These are phyloP conservation scores for Mrakia hoshinonis DNA, from an alignment of 768 basidiomycete species.

Conservation along the genomic window DNA sequence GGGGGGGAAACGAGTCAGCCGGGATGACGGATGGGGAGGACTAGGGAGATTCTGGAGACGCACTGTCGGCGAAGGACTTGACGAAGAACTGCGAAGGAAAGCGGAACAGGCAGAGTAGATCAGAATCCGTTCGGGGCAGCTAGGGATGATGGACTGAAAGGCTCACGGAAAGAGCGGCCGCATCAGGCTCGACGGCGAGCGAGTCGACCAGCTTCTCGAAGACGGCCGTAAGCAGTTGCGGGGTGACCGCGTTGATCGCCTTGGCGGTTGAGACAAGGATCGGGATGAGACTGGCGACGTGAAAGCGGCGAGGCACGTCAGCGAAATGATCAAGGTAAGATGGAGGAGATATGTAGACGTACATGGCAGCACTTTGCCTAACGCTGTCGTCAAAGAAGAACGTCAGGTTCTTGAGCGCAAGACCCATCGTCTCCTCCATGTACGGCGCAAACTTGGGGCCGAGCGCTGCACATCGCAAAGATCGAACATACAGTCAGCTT, in stretches of 20 bases:
- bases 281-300: not conserved
- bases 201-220: conserved; percentile 58
- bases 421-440: conserved; percentile 59
- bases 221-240: conserved; percentile 59
- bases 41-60: not conserved
- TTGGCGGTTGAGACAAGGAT: conserved; percentile 43
- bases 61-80: too few species aligned
- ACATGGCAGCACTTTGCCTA: conserved; percentile 68
- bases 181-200: conserved; percentile 39
- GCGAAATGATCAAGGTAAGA: not conserved
- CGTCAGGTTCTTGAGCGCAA: conserved; percentile 59
- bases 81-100: too few species aligned
- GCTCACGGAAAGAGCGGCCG: not conserved
- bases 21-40: not conserved
- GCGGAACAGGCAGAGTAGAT: not conserved
- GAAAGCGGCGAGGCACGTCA: not conserved
- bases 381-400: conserved; percentile 84
- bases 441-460: conserved; percentile 62
- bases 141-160: too few species aligned
- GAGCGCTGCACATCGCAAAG: conserved; percentile 42
- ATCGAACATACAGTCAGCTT: not conserved
- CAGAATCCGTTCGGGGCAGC: not conserved
- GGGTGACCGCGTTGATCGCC: conserved; percentile 45
- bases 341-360: conserved; percentile 32
- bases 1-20: not conserved